These are phyloP conservation scores for Candida arabinofermentans DNA, from an alignment of 805 yeast genomes.

Conservation along the genomic window DNA sequence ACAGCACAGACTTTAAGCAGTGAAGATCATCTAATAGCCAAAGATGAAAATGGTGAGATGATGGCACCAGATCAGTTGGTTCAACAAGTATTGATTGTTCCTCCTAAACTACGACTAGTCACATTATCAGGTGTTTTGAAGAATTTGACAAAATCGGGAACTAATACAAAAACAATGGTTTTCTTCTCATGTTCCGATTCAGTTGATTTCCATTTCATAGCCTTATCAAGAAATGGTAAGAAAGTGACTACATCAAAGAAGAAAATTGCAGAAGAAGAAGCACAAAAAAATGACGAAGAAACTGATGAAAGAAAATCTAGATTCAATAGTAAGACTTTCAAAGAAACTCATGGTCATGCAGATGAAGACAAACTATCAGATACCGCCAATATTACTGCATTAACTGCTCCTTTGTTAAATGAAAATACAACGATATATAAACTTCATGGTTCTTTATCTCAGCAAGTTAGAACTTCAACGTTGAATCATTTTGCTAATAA, in stretches of 20 bases:
- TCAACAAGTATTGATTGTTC: constrained; percentile 79
- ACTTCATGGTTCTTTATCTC: constrained; percentile 88
- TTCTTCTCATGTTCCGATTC: constrained; percentile 94
- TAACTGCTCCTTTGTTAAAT: constrained; percentile 52
- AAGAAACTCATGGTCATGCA: constrained; percentile 4
- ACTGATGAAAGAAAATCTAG: constrained; percentile 4
- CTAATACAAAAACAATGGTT: constrained; percentile 59
- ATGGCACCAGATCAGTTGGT: constrained; percentile 86
- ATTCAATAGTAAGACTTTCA: constrained; percentile 5
- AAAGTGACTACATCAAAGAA: constrained; percentile 21
- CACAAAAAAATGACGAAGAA: constrained; percentile 7
- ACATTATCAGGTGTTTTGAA: constrained; percentile 67
- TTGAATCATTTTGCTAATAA: constrained; percentile 54
- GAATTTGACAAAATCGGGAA: constrained; percentile 35
- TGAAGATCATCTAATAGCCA: constrained; percentile 9
- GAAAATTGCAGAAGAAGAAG: constrained; percentile 16
- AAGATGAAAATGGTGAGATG: constrained; percentile 23
- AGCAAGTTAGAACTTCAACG: constrained; percentile 77
- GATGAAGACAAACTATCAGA: constrained; percentile 19
- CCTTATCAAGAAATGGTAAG: constrained; percentile 59
- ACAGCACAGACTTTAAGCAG: constrained; percentile 30
- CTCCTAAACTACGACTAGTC: constrained; percentile 87
- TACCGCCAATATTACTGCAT: constrained; percentile 35
- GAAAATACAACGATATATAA: constrained; percentile 49
- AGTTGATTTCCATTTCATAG: constrained; percentile 88